phyloP scores from a whole-genome alignment of 108 stramenopile species.

The Cyclotella distinguenda region DNA sequence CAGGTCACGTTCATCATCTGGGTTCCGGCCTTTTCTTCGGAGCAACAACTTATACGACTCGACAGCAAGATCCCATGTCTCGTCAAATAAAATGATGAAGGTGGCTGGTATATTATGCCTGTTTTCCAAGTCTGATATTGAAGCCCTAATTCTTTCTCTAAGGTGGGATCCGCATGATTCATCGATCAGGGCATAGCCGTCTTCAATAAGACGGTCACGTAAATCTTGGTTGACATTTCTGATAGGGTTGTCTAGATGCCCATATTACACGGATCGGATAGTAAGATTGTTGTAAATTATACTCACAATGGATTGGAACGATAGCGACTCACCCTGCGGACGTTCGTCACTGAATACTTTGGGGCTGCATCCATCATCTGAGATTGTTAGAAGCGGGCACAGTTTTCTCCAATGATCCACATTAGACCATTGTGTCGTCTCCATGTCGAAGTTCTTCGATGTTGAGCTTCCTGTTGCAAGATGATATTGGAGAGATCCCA shows the following conservation, averaged over 20 bases:
- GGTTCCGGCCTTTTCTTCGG: conserved; percentile 16
- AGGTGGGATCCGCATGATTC: background rate
- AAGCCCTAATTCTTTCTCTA: background rate
- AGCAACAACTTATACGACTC: conserved; percentile 17
- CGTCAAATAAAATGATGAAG: conserved; percentile 65
- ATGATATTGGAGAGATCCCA: too few relatives aligned
- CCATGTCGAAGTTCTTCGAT: too few relatives aligned
- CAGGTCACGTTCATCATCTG: conserved; percentile 22
- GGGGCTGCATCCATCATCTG: conserved; percentile 6
- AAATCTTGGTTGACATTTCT: background rate
- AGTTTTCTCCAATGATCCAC: conserved; percentile 8
- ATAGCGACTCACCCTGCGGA: too few relatives aligned
- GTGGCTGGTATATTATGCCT: conserved; percentile 53
- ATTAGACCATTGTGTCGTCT: conserved; percentile 13
- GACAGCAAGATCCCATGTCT: conserved; percentile 61
- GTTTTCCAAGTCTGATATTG: conserved; percentile 24
- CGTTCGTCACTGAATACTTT: background rate
- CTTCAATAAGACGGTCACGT: conserved; percentile 14
- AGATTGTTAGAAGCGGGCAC: conserved; percentile 16
- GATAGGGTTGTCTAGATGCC: background rate
- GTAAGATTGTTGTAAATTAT: too few relatives aligned
- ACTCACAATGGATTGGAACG: too few relatives aligned
- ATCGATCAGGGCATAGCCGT: conserved; percentile 34
- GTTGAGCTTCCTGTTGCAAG: background rate
- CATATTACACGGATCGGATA: too few relatives aligned